Conservation (phyloP, 257 asterid species). For the Nicotiana tabacum region DNA sequence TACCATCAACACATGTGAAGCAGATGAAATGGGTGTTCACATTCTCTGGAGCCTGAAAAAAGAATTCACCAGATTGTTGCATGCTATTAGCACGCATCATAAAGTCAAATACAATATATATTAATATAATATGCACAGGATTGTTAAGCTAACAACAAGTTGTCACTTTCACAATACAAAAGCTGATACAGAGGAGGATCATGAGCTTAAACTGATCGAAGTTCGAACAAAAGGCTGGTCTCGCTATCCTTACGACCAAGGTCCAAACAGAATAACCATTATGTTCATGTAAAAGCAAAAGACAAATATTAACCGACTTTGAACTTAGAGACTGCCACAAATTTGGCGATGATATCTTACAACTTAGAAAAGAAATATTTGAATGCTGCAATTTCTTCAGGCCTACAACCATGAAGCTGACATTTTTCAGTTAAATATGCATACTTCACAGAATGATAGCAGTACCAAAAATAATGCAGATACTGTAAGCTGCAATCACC, state of each 20-base stretch:
- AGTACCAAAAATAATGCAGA: not conserved
- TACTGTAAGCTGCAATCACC: not conserved
- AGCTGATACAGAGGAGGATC: not conserved
- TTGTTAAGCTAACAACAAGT: not conserved
- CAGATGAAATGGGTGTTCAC: constrained; percentile 86
- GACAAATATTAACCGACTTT: not conserved
- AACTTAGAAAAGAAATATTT: not conserved
- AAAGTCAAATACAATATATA: not conserved
- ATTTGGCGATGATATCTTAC: not conserved
- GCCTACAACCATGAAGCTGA: not conserved
- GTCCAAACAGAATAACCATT: not conserved
- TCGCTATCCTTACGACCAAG: not conserved
- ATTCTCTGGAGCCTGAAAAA: constrained; percentile 64
- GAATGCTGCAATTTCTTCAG: not conserved
- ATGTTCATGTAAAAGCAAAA: not conserved
- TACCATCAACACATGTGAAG: constrained; percentile 31
- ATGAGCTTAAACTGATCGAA: not conserved
- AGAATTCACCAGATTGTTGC: constrained; percentile 1
- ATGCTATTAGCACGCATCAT: not conserved
- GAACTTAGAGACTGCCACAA: not conserved
- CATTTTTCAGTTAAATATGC: not conserved
- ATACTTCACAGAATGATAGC: not conserved
- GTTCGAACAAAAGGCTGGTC: not conserved
- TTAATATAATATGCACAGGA: not conserved
- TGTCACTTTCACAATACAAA: not conserved